phyloP scores from a whole-genome alignment of 1,139 yeast species.

The Hyphopichia burtonii region DNA sequence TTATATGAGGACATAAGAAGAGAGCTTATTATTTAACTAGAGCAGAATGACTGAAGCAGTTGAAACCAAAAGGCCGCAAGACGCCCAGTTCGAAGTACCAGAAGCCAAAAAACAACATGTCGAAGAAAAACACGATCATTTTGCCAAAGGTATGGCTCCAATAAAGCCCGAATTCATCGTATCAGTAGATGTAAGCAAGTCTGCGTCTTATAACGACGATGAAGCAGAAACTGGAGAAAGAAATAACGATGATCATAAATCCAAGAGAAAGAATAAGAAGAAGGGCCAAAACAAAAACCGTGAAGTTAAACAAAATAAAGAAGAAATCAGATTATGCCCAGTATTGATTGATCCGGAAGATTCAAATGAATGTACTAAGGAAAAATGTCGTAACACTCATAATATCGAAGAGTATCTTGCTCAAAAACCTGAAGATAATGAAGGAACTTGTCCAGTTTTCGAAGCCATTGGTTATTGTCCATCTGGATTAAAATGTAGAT shows the following conservation, averaged over 20 bases:
- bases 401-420: constrained; percentile 63
- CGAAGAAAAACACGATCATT: constrained; percentile 8
- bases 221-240: constrained; percentile 50
- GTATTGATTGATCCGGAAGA: constrained; percentile 54
- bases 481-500: constrained; percentile 87
- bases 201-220: constrained; percentile 50
- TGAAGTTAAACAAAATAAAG: constrained; percentile 70
- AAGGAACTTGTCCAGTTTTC: constrained; percentile 80
- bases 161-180: constrained; percentile 64
- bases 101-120: constrained; percentile 23
- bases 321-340: constrained; percentile 66
- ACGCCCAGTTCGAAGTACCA: constrained; percentile 10
- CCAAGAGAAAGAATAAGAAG: constrained; percentile 34
- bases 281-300: constrained; percentile 92
- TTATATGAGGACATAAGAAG: not conserved
- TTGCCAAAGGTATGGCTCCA: constrained; percentile 58
- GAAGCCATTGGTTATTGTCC: constrained; percentile 87
- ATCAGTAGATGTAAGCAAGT: constrained; percentile 16
- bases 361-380: constrained; percentile 57
- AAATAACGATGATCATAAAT: constrained; percentile 20
- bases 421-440: constrained; percentile 69
- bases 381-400: constrained; percentile 75
- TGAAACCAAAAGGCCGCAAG: constrained; percentile 17
- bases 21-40: not conserved
- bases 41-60: constrained; percentile 1